Evolutionary conservation across 192 early-diverging fungal species (phyloP).

Genomic region (Umbelopsis ramanniana): DNA sequence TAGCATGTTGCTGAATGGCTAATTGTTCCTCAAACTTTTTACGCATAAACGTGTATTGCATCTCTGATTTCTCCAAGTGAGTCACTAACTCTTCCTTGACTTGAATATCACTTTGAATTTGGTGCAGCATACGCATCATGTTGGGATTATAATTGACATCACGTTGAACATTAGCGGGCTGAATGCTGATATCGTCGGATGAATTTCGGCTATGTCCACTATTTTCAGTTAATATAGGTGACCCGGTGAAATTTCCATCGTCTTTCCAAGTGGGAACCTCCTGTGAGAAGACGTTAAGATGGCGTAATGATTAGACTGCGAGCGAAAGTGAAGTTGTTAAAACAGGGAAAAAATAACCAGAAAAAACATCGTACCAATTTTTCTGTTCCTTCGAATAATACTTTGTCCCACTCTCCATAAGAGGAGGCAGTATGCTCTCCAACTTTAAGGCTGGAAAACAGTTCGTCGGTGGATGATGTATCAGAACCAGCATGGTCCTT

Average conservation of each 20-base stretch:
- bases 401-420: slow-evolving; percentile 15
- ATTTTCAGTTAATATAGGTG: neutral
- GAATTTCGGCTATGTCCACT: neutral
- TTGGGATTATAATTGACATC: slow-evolving; percentile 32
- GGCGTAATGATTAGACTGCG: neutral
- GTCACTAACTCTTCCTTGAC: slow-evolving; percentile 64
- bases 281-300: neutral
- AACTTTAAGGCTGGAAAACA: slow-evolving; percentile 9
- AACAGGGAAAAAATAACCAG: slow-evolving; percentile 6
- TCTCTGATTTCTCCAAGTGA: slow-evolving; percentile 59
- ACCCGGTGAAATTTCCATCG: neutral
- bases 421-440: neutral
- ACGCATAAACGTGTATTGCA: slow-evolving; percentile 62
- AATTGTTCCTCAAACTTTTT: slow-evolving; percentile 76
- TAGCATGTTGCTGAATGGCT: slow-evolving; percentile 56
- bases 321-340: no score
- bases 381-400: slow-evolving; percentile 7
- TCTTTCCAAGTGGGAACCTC: slow-evolving; percentile 37
- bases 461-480: neutral
- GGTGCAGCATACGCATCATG: slow-evolving; percentile 50
- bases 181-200: neutral
- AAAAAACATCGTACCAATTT: neutral
- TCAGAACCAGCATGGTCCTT: neutral
- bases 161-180: neutral
- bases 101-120: slow-evolving; percentile 62